Evolutionary conservation across 1,284 basidiomycete species (phyloP).

Genomic region (Bondarzewia mesenterica): DNA sequence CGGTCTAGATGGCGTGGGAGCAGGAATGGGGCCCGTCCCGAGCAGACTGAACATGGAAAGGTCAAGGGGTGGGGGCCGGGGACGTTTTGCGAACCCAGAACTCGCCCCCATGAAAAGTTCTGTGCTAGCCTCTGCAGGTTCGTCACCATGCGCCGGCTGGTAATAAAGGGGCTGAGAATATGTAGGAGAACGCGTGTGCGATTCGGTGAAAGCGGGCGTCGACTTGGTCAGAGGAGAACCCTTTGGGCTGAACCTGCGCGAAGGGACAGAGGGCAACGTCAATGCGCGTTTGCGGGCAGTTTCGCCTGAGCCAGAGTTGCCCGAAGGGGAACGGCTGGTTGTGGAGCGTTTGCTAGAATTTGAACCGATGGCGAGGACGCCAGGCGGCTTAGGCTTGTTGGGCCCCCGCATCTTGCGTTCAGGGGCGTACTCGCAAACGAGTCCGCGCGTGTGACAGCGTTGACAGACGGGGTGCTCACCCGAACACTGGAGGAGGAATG

Average conservation of each 20-base stretch:
- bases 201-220: neutral
- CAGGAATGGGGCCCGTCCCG: neutral
- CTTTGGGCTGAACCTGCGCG: neutral
- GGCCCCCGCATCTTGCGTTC: slow-evolving; percentile 56
- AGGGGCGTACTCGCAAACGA: slow-evolving; percentile 38
- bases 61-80: slow-evolving; percentile 6
- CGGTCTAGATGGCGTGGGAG: neutral
- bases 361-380: neutral
- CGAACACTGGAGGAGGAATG: slow-evolving; percentile 24
- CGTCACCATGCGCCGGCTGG: no score
- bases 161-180: no score
- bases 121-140: no score
- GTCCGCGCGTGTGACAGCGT: slow-evolving; percentile 27
- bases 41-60: neutral
- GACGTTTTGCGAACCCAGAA: neutral
- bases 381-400: slow-evolving; percentile 37
- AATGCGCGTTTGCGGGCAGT: slow-evolving; percentile 8
- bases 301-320: neutral
- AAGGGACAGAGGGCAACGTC: slow-evolving; percentile 9
- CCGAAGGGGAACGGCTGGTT: neutral
- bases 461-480: slow-evolving; percentile 29
- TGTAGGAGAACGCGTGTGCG: neutral
- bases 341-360: neutral
- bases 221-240: neutral
- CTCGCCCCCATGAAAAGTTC: no score